These are phyloP conservation scores for Adansonia grandidieri DNA, from an alignment of 441 rosid species.

Conservation along the genomic window DNA sequence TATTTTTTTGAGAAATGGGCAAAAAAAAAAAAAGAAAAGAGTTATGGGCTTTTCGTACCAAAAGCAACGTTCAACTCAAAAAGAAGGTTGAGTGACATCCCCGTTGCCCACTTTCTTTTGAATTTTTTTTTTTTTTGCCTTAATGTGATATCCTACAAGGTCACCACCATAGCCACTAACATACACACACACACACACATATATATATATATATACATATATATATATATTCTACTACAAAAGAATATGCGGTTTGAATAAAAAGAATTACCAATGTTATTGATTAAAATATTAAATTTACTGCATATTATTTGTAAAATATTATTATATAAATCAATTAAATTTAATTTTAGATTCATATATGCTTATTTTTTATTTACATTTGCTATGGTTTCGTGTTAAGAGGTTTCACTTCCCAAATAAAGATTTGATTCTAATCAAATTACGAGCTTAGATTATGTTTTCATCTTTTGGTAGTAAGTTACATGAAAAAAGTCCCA, in stretches of 20 bases:
- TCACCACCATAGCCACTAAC: neutral
- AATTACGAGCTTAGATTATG: neutral
- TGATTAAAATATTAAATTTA: too few relatives aligned
- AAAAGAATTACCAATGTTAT: too few relatives aligned
- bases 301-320: too few relatives aligned
- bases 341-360: neutral
- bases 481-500: neutral
- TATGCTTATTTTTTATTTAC: neutral
- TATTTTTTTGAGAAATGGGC: neutral
- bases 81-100: neutral
- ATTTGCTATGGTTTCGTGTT: neutral
- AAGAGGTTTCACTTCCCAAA: neutral
- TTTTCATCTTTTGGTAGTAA: neutral
- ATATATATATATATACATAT: too few relatives aligned
- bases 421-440: neutral
- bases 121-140: neutral
- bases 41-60: conserved; percentile 8
- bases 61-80: neutral
- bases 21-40: neutral
- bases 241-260: too few relatives aligned
- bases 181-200: neutral
- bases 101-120: conserved; percentile 13
- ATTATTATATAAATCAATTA: too few relatives aligned
- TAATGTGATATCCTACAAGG: conserved; percentile 8
- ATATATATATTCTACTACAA: too few relatives aligned